phyloP scores from a whole-genome alignment of 768 basidiomycete species.

The Chalciporus piperatus region DNA sequence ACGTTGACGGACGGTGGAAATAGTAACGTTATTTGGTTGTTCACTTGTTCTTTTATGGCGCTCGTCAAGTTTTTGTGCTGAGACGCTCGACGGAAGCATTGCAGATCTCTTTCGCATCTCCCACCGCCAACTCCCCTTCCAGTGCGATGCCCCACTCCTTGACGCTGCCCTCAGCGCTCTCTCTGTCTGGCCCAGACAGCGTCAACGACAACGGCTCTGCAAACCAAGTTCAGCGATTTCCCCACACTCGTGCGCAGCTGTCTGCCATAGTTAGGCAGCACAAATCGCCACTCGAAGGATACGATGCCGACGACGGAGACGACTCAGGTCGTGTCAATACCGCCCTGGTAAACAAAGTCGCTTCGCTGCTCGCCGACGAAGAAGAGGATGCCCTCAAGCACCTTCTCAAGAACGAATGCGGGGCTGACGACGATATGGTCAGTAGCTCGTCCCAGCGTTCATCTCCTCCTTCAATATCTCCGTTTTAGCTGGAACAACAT shows the following conservation, averaged over 20 bases:
- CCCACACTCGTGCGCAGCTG: conserved; percentile 82
- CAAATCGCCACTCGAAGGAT: conserved; percentile 51
- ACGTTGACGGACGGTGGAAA: not conserved
- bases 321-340: conserved; percentile 55
- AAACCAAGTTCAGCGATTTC: conserved; percentile 48
- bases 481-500: conserved; percentile 72
- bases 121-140: conserved; percentile 9
- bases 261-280: conserved; percentile 69
- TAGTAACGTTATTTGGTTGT: conserved; percentile 27
- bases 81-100: conserved; percentile 24
- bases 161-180: conserved; percentile 18
- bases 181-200: conserved; percentile 6
- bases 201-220: conserved; percentile 16
- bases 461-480: conserved; percentile 15
- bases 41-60: conserved; percentile 6
- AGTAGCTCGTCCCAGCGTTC: conserved; percentile 25
- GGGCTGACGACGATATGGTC: conserved; percentile 68
- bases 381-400: conserved; percentile 84
- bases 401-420: conserved; percentile 67
- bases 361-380: conserved; percentile 71
- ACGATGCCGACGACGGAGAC: conserved; percentile 58
- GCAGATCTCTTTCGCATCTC: conserved; percentile 19
- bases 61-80: conserved; percentile 17
- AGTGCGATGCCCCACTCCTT: conserved; percentile 25
- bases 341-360: conserved; percentile 67